A percentile compares a stretch with the other conserved stretches of the same genome.
Conservation (phyloP, 305 asterid species). For the Rubia balearica region DNA sequence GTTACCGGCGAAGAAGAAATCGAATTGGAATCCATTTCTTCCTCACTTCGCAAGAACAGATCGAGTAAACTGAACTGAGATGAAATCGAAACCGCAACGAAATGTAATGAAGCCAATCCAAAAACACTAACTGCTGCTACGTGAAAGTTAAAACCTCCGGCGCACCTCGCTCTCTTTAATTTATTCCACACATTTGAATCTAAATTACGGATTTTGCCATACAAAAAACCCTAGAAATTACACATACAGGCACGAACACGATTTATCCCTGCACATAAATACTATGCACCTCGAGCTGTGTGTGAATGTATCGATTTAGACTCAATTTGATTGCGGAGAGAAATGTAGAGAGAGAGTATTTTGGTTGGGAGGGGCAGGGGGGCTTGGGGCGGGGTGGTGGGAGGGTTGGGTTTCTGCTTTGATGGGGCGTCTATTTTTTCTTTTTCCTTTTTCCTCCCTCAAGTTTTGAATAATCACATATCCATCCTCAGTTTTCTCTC, state of each 20-base stretch:
- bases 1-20: slow-evolving; percentile 16
- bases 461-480: neutral
- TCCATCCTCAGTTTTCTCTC: too few relatives aligned
- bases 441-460: neutral
- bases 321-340: slow-evolving; percentile 17
- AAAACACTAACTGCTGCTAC: slow-evolving; percentile 24
- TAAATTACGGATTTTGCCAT: slow-evolving; percentile 18
- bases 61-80: slow-evolving; percentile 15
- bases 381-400: neutral
- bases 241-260: neutral
- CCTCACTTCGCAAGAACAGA: slow-evolving; percentile 20
- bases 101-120: slow-evolving; percentile 14
- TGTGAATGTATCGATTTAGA: slow-evolving; percentile 12
- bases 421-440: neutral
- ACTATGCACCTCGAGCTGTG: neutral
- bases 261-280: neutral
- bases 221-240: slow-evolving; percentile 24
- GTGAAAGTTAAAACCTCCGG: slow-evolving; percentile 12
- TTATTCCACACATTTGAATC: slow-evolving; percentile 25
- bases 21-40: slow-evolving; percentile 30
- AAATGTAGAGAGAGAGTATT: slow-evolving; percentile 14
- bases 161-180: neutral
- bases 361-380: neutral
- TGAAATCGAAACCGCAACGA: neutral
- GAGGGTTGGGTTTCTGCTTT: neutral